Percentiles rank a stretch among this genome's conserved stretches.
phyloP scores from a whole-genome alignment of 768 basidiomycete genomes.

The Strobilomyces confusus region DNA sequence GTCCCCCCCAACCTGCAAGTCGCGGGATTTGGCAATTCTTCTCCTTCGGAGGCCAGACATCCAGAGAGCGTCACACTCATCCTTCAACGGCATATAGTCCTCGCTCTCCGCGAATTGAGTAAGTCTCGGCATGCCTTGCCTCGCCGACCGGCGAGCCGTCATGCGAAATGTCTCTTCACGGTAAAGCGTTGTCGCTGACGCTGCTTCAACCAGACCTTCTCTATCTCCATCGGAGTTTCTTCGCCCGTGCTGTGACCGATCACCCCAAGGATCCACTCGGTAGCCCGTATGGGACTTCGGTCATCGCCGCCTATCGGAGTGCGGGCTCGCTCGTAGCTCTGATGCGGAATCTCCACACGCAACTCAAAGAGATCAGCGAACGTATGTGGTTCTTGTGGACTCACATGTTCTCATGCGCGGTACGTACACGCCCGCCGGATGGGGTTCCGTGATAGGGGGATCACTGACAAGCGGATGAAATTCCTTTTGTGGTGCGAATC shows the following conservation, averaged over 20 bases:
- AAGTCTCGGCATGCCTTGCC: conserved; percentile 24
- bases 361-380: conserved; percentile 59
- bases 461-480: conserved; percentile 14
- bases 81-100: conserved; percentile 62
- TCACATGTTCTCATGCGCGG: conserved; percentile 57
- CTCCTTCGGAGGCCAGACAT: conserved; percentile 39
- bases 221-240: conserved; percentile 71
- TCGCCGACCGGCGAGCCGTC: neutral
- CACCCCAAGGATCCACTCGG: conserved; percentile 72
- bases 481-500: conserved; percentile 2
- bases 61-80: conserved; percentile 40
- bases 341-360: conserved; percentile 64
- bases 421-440: conserved; percentile 32
- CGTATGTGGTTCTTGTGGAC: conserved; percentile 56
- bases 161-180: neutral
- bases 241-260: conserved; percentile 68
- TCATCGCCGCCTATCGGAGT: conserved; percentile 70
- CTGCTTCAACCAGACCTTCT: conserved; percentile 46
- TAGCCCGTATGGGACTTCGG: conserved; percentile 68
- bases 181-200: conserved; percentile 14
- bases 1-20: conserved; percentile 65
- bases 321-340: conserved; percentile 67
- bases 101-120: conserved; percentile 70
- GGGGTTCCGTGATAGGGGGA: conserved; percentile 9
- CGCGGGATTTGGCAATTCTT: conserved; percentile 57